Evolutionary conservation across 192 early-diverging fungal species (phyloP), one percentile per base, ranked within the genome.

Genomic region (Entomortierella chlamydospora): DNA sequence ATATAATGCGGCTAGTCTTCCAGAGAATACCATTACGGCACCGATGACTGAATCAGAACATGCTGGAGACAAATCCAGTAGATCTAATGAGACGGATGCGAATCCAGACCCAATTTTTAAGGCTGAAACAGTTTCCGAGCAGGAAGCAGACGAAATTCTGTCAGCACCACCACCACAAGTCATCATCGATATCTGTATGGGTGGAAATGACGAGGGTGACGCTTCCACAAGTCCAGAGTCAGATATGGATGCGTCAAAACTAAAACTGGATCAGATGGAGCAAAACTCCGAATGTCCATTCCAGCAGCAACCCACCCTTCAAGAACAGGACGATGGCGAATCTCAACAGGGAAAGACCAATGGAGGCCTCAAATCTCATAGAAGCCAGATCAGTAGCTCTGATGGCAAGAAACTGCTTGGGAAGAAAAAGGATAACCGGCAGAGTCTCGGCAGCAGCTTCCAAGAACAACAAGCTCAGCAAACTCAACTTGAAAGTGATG

Each of bases 391-490:
- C 50, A 61, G 51, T 41, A 70, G 76, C 45, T 39, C 57, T 47
- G 68, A 57, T n/a, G 76, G 76, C 37, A 79, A 79, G 37, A 79
- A 66, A 22, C 28, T 79, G 0, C 51, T 42, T 12, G 10, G 65
- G n/a, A 79, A 79, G 31, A 70, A 70, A 57, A 69, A 65, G 39
- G 50, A 34, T 17, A 79, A 68, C 25, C 31, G 47, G 0, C 49
- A 62, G 15, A 79, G 61, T 28, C 62, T 79, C 12, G 56, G 65
- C 39, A 41, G 33, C 22, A 66, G 57, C 52, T 54, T 70, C 34
- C 68, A 70, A n/a, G 61, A 70, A 31, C 43, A 58, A 41, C 58
- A 62, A 25, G 20, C 43, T 28, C 23, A n/a, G 37, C 29, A 54
- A 54, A 2, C 3, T 18, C 4, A 2, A 4, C 8, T 20, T 20